Base-by-base conservation (phyloP, 306 rosid genomes). In the Quercus glauca region DNA sequence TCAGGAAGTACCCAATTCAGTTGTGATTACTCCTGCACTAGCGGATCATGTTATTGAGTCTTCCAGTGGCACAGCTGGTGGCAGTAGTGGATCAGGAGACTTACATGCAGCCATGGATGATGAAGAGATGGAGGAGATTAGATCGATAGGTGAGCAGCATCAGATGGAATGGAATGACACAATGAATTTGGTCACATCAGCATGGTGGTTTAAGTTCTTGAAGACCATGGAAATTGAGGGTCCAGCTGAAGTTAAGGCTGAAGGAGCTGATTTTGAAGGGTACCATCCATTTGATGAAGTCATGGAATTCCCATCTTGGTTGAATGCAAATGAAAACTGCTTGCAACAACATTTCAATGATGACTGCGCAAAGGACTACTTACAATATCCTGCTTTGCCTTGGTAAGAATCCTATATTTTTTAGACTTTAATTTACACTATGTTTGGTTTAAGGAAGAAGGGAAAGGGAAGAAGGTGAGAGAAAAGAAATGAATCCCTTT, bases 141-240 rank as follows among this genome's bases (percentile, higher is more conserved):
- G 89, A 68, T 91, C 92, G 49, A 78, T 91, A 17, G 98, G 98
- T 33, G 93, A 92, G 75, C 96, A 85, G 80, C 84, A 90, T 78
- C 90, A 92, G 84, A 88, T 90, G 90, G 93, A 92, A 78, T 92
- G 97, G 96, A 90, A 79, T 84, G 97, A 92, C 79, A 85, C 90
- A 20, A 82, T 92, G 89, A 92, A 85, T 77, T 81, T 88, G 89
- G 92, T 88, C 25, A 89, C 91, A 55, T 91, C 97, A 76, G 98
- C 98, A 45, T 84, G 92, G 89, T 94, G 99, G 97, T 85, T 86
- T 73, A 92, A 89, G 79, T 90, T 86, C 84, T 85, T 90, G 90
- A 88, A 84, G 87, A 80, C 76, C 55, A 84, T 85, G 88, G 97
- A 92, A 74, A 79, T 80, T 49, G 84, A 78, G 26, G 83, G 51